Base-by-base conservation (phyloP, 148 eudicot genomes). In the Suaeda aralocaspica region DNA sequence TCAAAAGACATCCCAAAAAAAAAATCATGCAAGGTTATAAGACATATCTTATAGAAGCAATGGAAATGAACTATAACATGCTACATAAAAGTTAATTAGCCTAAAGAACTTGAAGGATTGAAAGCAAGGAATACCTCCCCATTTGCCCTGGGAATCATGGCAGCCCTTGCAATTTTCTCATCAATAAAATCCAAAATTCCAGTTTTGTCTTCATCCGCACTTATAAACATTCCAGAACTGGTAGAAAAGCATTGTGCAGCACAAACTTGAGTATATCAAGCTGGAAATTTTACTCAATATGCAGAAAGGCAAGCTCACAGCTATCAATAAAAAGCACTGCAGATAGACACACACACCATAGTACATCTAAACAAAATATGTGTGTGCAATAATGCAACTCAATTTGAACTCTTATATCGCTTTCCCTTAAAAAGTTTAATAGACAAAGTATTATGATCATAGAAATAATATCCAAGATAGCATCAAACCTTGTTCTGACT, bases 141-240 rank as follows among this genome's bases (percentile, higher is more conserved):
- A 66, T 92, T 86, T 28, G 29, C 73, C 80, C 83, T 80, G 57
- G 97, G 92, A 76, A 89, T 84, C 96, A 87, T 84, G 24, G 97
- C 86, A 53, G 84, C 97, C 82, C 84, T 89, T 63, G 95, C 86
- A 77, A 92, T 89, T 83, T 89, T 92, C 74, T 80, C 84, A 83
- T 92, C 97, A 73, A 92, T 86, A 57, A 80, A 77, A 74, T 83
- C 96, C 81, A 92, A 75, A 68, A 82, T 72, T 77, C 97, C 96
- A 62, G 89, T 92, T 82, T 87, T 86, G 78, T 92, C 97, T 82
- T 92, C 92, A 49, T 82, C 84, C 74, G 96, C 84, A 66, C 92
- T 83, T 24, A 92, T 84, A 78, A 92, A 92, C 90, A 81, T 89
- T 39, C 97, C 97, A 72, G 97, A 89, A 69, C 97, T 92, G 80